These are phyloP conservation scores for Stereum hirsutum DNA, from an alignment of 1,284 basidiomycete genomes.

Conservation along the genomic window DNA sequence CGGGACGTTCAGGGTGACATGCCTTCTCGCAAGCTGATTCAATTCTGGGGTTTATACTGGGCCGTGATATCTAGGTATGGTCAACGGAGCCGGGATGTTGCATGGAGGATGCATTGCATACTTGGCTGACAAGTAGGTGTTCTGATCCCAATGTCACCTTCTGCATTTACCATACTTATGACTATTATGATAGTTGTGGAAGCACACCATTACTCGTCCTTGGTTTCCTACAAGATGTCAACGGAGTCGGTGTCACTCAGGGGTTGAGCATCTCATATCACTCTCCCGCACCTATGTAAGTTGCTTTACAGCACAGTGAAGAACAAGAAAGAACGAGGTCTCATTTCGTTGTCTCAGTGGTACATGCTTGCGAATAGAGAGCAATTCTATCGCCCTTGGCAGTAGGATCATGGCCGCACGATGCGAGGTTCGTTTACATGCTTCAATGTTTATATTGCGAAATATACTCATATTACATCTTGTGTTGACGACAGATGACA, in stretches of 20 bases:
- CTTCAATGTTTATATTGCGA: background rate
- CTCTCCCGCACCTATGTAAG: constrained; percentile 52
- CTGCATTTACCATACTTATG: background rate
- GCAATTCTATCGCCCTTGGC: constrained; percentile 57
- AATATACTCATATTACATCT: background rate
- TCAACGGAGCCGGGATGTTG: constrained; percentile 64
- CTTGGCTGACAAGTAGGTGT: constrained; percentile 56
- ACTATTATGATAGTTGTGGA: constrained; percentile 36
- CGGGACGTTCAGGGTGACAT: constrained; percentile 2
- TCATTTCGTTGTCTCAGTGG: constrained; percentile 44
- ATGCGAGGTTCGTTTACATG: constrained; percentile 41
- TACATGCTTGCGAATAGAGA: constrained; percentile 42
- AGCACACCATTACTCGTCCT: constrained; percentile 57
- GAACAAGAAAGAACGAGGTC: too few relatives aligned
- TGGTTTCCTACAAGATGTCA: constrained; percentile 45
- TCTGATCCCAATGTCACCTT: background rate
- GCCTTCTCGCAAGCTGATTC: background rate
- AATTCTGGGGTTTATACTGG: too few relatives aligned
- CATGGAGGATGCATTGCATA: constrained; percentile 66
- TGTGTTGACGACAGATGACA: constrained; percentile 36
- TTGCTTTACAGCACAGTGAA: too few relatives aligned
- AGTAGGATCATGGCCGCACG: constrained; percentile 57
- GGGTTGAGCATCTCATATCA: constrained; percentile 60
- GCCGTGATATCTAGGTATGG: constrained; percentile 61
- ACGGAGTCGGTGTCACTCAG: constrained; percentile 67